Evolutionary conservation across 768 basidiomycete genomes (phyloP).

Genomic region (Inosperma sp.): DNA sequence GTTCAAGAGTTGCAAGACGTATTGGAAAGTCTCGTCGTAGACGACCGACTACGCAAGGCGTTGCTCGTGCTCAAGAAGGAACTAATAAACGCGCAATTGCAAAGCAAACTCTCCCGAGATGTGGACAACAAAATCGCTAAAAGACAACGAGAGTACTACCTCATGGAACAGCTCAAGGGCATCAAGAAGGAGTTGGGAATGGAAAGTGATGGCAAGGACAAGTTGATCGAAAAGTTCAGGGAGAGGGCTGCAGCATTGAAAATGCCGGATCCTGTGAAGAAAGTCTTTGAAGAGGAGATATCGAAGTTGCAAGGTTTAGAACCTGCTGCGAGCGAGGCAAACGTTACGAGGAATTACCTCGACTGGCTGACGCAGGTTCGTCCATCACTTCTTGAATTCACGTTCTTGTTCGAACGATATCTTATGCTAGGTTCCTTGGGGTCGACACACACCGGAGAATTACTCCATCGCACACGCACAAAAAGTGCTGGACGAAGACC

Average conservation of each 20-base stretch:
- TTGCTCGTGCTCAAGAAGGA: constrained; percentile 95
- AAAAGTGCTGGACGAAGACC: constrained; percentile 87
- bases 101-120: constrained; percentile 87
- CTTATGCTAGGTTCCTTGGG: constrained; percentile 82
- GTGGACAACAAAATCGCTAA: constrained; percentile 95
- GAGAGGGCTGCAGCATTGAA: constrained; percentile 75
- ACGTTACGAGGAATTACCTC: constrained; percentile 90
- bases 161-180: constrained; percentile 95
- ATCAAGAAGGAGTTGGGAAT: constrained; percentile 96
- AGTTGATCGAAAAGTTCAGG: constrained; percentile 87
- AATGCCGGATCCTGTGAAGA: constrained; percentile 86
- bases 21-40: constrained; percentile 78
- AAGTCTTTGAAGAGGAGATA: constrained; percentile 96
- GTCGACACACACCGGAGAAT: constrained; percentile 89
- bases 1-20: constrained; percentile 91
- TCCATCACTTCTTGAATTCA: constrained; percentile 4
- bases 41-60: constrained; percentile 86
- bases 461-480: constrained; percentile 81
- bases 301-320: constrained; percentile 86
- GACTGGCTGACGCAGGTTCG: constrained; percentile 84
- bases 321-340: constrained; percentile 87
- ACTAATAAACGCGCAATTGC: constrained; percentile 92
- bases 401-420: constrained; percentile 4
- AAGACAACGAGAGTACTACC: constrained; percentile 88
- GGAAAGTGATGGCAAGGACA: constrained; percentile 94